phyloP scores from a whole-genome alignment of 202 grass and related monocot species.

The Zoysia matrella region DNA sequence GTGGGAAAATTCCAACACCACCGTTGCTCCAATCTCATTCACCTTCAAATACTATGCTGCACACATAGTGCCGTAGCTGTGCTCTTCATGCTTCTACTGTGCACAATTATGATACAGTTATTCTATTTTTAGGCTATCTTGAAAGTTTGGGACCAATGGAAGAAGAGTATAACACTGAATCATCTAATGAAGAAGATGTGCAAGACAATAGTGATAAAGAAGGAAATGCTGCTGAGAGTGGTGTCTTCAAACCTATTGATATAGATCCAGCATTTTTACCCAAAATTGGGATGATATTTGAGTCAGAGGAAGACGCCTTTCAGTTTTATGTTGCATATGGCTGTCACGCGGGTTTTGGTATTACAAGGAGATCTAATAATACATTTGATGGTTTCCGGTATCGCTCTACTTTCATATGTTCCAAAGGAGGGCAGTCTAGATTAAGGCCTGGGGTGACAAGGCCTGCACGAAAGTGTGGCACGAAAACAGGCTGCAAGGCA shows the following conservation, averaged over 20 bases:
- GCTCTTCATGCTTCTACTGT: slow-evolving; percentile 26
- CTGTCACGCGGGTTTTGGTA: slow-evolving; percentile 72
- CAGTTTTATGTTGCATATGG: slow-evolving; percentile 86
- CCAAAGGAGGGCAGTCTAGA: slow-evolving; percentile 80
- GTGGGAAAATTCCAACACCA: background rate
- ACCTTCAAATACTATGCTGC: background rate
- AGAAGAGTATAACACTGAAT: slow-evolving; percentile 59
- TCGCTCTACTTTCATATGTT: slow-evolving; percentile 85
- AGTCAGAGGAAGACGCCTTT: slow-evolving; percentile 83
- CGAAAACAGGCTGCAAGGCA: slow-evolving; percentile 84
- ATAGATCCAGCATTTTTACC: slow-evolving; percentile 58
- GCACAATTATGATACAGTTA: background rate
- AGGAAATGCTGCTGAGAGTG: slow-evolving; percentile 37
- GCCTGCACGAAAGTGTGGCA: slow-evolving; percentile 61
- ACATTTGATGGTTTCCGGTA: slow-evolving; percentile 84
- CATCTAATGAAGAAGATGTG: slow-evolving; percentile 66
- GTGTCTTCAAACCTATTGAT: slow-evolving; percentile 55
- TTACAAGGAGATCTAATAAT: slow-evolving; percentile 79
- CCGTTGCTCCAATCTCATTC: background rate
- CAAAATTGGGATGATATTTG: slow-evolving; percentile 73
- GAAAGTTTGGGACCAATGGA: slow-evolving; percentile 46
- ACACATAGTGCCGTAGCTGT: background rate
- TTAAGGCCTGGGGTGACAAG: slow-evolving; percentile 61
- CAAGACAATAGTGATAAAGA: slow-evolving; percentile 57
- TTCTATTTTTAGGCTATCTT: slow-evolving; percentile 37